Evolutionary conservation across 1,139 yeast genomes (phyloP), one percentile per base, ranked within the genome.

Genomic region (Zygotorulaspora mrakii): DNA sequence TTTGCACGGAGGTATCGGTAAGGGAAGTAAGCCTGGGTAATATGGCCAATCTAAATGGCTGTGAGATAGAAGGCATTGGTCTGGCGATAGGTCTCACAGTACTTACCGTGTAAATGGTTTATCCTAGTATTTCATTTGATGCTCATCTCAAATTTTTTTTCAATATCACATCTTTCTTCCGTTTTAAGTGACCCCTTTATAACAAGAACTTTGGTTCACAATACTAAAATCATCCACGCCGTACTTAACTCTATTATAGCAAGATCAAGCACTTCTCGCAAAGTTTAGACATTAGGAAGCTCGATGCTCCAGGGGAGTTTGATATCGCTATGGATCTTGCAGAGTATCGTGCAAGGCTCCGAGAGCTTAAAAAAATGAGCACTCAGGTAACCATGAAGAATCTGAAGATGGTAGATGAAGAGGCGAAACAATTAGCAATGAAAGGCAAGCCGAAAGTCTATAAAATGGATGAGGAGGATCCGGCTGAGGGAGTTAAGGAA

Each of bases 381-480:
- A 62, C 65, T 31, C 75, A 70, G 38, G 59, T 73, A 1, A 62
- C 62, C 39, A 61, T 65, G 29, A 74, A 71, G 30, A 65, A 67
- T 45, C 64, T 67, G 42, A 59, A 58, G 40, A 58, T 65, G 39
- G 52, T 57, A 5, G 62, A 67, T 28, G 58, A 59, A 5, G 70
- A 63, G 33, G 61, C 59, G 12, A 62, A 59, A 31, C 62, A 62
- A 38, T 61, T 54, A 20, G 54, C 55, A 22, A 71, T 69, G 2
- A 61, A 60, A 33, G 53, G 64, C n/a, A 75, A 71, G 46, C 63
- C 71, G 5, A 67, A 38, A 25, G 54, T 54, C 1, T 57, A 59
- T 25, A 52, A 49, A 17, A 41, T 55, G 45, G 60, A 59, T 17
- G 68, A 65, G 11, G 60, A 52, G 2, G 73, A 71, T 0, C 68